A percentile compares a stretch with the other conserved stretches of the same genome.
These are phyloP conservation scores for Syzygium syzygioides DNA, from an alignment of 441 rosid genomes.

Conservation along the genomic window DNA sequence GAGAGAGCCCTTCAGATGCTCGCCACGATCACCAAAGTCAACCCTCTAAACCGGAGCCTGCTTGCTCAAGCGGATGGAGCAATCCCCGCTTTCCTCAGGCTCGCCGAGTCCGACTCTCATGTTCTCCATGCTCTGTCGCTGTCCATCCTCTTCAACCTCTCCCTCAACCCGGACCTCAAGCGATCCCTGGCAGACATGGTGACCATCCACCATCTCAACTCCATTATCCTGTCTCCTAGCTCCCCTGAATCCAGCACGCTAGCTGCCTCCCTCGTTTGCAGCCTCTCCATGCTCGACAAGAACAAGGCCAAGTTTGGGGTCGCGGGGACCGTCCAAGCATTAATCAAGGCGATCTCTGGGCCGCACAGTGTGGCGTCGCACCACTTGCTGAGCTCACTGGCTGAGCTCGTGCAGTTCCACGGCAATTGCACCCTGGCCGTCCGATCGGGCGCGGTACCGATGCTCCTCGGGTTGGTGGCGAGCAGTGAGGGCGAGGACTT, in stretches of 20 bases:
- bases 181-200: slow-evolving; percentile 35
- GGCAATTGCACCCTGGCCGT: slow-evolving; percentile 59
- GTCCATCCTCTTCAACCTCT: slow-evolving; percentile 49
- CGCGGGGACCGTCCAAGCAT: slow-evolving; percentile 38
- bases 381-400: slow-evolving; percentile 43
- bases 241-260: slow-evolving; percentile 25
- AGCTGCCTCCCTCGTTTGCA: slow-evolving; percentile 47
- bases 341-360: slow-evolving; percentile 26
- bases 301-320: slow-evolving; percentile 68
- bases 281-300: slow-evolving; percentile 57
- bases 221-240: slow-evolving; percentile 22
- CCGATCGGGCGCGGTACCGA: slow-evolving; percentile 32
- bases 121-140: slow-evolving; percentile 26
- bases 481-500: slow-evolving; percentile 26
- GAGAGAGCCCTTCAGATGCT: slow-evolving; percentile 43
- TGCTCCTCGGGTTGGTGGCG: slow-evolving; percentile 24
- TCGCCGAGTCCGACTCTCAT: slow-evolving; percentile 28
- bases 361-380: slow-evolving; percentile 18
- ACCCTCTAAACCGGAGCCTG: slow-evolving; percentile 32
- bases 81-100: slow-evolving; percentile 21
- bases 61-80: slow-evolving; percentile 41
- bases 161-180: slow-evolving; percentile 50
- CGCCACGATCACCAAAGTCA: slow-evolving; percentile 39
- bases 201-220: slow-evolving; percentile 38
- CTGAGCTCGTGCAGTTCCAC: slow-evolving; percentile 58